Evolutionary conservation across 164 flowering plant genomes (phyloP).

Genomic region (Stephania japonica): DNA sequence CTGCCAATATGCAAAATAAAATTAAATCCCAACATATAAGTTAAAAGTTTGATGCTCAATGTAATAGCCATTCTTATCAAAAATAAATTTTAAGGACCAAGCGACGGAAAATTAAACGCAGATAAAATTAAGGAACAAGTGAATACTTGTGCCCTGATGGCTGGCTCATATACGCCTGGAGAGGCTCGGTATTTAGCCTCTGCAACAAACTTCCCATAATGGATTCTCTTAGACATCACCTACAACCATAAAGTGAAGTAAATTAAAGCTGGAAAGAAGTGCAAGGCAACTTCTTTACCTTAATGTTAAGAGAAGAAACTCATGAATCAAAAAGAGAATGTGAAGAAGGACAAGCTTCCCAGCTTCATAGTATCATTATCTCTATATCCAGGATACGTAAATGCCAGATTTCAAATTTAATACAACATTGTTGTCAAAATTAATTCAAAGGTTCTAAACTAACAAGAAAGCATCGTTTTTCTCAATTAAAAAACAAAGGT

Average conservation of each 20-base stretch:
- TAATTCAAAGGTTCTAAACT: not conserved
- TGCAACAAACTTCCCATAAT: conserved; percentile 91
- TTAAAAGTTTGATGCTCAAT: not conserved
- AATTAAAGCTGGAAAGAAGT: not conserved
- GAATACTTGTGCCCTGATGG: conserved; percentile 68
- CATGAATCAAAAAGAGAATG: not conserved
- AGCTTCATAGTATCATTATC: not conserved
- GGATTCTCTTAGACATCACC: conserved; percentile 91
- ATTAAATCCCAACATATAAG: not conserved
- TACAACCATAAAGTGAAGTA: conserved; percentile 20
- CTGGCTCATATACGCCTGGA: conserved; percentile 58
- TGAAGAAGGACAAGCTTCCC: not conserved
- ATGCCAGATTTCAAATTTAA: not conserved
- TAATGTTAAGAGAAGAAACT: not conserved
- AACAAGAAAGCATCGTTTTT: not conserved
- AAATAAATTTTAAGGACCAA: not conserved
- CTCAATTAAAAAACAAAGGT: not conserved
- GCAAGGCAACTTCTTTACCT: not conserved
- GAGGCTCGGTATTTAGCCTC: conserved; percentile 80
- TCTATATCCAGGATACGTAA: not conserved
- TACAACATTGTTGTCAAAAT: not conserved
- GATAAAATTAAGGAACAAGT: not conserved
- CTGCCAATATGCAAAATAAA: conserved; percentile 32
- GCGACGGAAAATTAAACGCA: not conserved
- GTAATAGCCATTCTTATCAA: too few species aligned